phyloP scores from a whole-genome alignment of 306 rosid species.

The Lathyrus tuberosus region DNA sequence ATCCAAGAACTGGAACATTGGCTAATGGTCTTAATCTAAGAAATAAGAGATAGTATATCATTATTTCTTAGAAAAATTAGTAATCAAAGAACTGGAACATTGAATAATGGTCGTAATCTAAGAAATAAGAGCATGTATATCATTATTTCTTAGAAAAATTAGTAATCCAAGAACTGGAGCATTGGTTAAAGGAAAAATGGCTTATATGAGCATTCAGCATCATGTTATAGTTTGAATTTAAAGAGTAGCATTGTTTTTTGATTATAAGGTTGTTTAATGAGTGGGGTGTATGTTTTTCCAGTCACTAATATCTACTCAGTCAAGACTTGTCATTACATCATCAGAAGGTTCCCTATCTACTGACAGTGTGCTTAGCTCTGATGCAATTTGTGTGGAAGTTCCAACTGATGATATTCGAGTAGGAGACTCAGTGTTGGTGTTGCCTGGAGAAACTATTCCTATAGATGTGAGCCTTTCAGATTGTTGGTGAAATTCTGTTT shows the following conservation, averaged over 20 bases:
- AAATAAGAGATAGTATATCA: too few species aligned
- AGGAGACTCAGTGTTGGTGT: constrained; percentile 89
- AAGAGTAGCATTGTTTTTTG: constrained; percentile 16
- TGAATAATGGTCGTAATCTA: neutral
- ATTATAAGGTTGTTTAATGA: constrained; percentile 20
- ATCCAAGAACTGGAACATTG: constrained; percentile 27
- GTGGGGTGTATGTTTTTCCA: constrained; percentile 54
- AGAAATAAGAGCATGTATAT: neutral
- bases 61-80: too few species aligned
- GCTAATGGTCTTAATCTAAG: neutral
- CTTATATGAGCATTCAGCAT: constrained; percentile 26
- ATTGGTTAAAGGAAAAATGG: constrained; percentile 13
- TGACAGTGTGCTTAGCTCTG: constrained; percentile 70
- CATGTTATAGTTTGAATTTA: constrained; percentile 27
- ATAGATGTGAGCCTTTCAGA: constrained; percentile 76
- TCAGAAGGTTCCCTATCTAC: constrained; percentile 66
- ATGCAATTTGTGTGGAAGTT: constrained; percentile 78
- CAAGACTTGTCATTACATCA: constrained; percentile 87
- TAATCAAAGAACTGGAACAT: too few species aligned
- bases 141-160: constrained; percentile 22
- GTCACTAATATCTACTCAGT: constrained; percentile 89
- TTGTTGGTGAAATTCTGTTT: constrained; percentile 31
- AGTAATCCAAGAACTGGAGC: constrained; percentile 29
- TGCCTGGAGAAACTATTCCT: constrained; percentile 96
- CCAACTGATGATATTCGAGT: constrained; percentile 93